phyloP scores from a whole-genome alignment of 306 rosid genomes.

The Crataegus laevigata region DNA sequence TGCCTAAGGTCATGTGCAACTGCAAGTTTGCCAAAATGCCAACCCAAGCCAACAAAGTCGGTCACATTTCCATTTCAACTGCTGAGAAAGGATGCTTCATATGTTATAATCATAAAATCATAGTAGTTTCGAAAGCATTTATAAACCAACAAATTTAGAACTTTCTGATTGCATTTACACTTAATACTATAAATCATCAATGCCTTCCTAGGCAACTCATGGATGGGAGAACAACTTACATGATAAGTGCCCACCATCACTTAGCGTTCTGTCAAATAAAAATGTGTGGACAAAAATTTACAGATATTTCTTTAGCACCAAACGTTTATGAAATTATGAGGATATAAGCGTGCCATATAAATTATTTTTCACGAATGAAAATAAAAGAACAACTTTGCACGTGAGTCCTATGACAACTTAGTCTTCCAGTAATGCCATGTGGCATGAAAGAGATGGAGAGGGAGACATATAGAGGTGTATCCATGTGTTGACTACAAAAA shows the following conservation, averaged over 20 bases:
- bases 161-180: neutral
- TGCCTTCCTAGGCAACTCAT: neutral
- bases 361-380: too few relatives aligned
- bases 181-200: neutral
- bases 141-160: neutral
- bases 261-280: too few relatives aligned
- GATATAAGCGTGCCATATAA: too few relatives aligned
- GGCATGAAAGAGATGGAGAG: too few relatives aligned
- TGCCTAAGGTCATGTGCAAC: neutral
- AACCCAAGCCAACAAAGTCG: neutral
- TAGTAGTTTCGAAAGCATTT: neutral
- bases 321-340: fast-evolving
- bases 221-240: neutral
- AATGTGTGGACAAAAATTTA: too few relatives aligned
- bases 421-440: neutral
- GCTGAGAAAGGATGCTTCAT: neutral
- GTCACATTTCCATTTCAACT: neutral
- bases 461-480: neutral
- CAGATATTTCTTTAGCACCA: too few relatives aligned
- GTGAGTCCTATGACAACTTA: neutral
- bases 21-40: neutral
- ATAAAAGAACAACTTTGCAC: neutral
- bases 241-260: too few relatives aligned
- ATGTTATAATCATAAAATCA: neutral
- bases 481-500: too few relatives aligned